phyloP scores from a whole-genome alignment of 768 basidiomycete genomes.

The Hemileccinum impolitum region DNA sequence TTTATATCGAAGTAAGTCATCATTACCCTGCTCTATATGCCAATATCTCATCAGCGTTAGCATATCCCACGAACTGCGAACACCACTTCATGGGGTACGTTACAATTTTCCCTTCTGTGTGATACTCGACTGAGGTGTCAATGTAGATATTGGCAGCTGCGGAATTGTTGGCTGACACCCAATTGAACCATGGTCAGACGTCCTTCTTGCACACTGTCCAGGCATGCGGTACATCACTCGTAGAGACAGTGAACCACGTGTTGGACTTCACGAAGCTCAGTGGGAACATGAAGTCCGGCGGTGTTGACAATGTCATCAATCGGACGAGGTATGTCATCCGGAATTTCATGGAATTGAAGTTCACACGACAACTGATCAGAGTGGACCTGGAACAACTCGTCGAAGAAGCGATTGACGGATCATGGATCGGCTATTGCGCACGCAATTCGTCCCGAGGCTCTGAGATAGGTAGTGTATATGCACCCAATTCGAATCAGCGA shows the following conservation, averaged over 20 bases:
- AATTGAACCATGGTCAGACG: constrained; percentile 73
- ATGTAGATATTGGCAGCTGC: constrained; percentile 82
- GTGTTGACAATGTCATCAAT: constrained; percentile 72
- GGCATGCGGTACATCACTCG: constrained; percentile 91
- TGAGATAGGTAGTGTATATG: constrained; percentile 91
- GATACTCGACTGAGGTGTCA: background rate
- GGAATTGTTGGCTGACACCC: constrained; percentile 83
- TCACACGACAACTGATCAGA: constrained; percentile 23
- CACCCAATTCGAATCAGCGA: constrained; percentile 56
- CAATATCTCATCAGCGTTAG: constrained; percentile 36
- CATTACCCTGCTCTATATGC: background rate
- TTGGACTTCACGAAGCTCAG: constrained; percentile 94
- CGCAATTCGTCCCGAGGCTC: constrained; percentile 67
- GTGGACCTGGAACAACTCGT: constrained; percentile 80
- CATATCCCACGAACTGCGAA: constrained; percentile 88
- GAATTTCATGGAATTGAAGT: background rate
- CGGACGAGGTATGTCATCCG: constrained; percentile 51
- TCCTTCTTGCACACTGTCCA: constrained; percentile 92
- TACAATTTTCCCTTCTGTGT: background rate
- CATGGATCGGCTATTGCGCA: constrained; percentile 90
- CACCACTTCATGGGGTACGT: constrained; percentile 84
- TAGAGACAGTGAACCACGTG: constrained; percentile 96
- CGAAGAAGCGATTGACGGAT: constrained; percentile 89
- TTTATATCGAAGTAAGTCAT: constrained; percentile 82
- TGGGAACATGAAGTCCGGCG: constrained; percentile 76